Evolutionary conservation across 1,284 basidiomycete genomes (phyloP).

Genomic region (Peniophora sp.): DNA sequence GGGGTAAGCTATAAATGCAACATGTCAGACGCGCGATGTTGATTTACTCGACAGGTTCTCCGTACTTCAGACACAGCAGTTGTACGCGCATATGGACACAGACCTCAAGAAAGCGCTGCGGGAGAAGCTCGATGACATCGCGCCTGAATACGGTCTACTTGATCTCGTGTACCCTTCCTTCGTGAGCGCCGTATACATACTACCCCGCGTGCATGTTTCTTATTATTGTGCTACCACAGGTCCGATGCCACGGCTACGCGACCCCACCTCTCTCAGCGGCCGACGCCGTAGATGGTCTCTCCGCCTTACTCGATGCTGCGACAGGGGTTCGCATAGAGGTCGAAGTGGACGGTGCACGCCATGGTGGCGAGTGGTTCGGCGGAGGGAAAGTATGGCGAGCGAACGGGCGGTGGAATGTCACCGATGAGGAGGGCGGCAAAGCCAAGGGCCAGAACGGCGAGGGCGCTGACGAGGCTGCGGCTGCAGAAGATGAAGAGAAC

Average conservation of each 20-base stretch:
- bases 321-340: conserved; percentile 86
- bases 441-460: conserved; percentile 27
- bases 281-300: conserved; percentile 88
- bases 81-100: conserved; percentile 94
- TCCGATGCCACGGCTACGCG: conserved; percentile 73
- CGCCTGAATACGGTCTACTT: conserved; percentile 94
- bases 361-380: conserved; percentile 90
- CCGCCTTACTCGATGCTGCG: conserved; percentile 86
- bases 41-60: conserved; percentile 82
- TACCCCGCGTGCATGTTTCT: too few species aligned
- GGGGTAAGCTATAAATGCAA: conserved; percentile 59
- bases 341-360: conserved; percentile 74
- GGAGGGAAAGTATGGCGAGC: conserved; percentile 66
- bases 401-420: conserved; percentile 32
- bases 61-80: conserved; percentile 87
- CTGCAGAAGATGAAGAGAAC: conserved; percentile 27
- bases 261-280: conserved; percentile 84
- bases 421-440: conserved; percentile 35
- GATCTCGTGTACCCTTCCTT: conserved; percentile 94
- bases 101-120: conserved; percentile 83
- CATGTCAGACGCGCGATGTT: neutral
- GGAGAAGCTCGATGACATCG: conserved; percentile 80
- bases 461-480: conserved; percentile 17
- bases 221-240: too few species aligned
- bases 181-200: conserved; percentile 24